Percentiles rank a stretch among this genome's conserved stretches.
phyloP scores from a whole-genome alignment of 202 grass and related monocot genomes.

The Dendrocalamus latiflorus region DNA sequence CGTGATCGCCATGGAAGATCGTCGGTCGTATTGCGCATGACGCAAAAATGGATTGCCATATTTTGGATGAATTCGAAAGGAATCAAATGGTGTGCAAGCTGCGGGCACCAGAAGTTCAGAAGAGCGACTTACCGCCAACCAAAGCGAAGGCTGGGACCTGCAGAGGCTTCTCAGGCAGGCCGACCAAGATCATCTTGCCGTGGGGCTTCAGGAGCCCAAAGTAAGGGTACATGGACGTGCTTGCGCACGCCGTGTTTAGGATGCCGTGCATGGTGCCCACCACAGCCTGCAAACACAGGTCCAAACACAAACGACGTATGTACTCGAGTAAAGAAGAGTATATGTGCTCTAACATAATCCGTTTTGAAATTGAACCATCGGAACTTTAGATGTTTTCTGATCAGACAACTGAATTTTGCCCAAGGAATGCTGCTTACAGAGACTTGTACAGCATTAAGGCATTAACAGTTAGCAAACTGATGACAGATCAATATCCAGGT shows the following conservation, averaged over 20 bases:
- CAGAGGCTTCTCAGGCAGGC: constrained; percentile 62
- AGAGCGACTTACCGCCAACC: constrained; percentile 29
- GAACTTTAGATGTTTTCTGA: not conserved
- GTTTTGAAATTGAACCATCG: not conserved
- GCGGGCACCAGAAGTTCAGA: not conserved
- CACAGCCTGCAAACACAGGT: constrained; percentile 31
- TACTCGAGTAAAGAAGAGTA: not conserved
- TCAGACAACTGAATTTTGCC: not conserved
- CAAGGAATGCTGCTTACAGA: not conserved
- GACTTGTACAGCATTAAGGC: not conserved
- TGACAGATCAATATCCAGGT: not conserved
- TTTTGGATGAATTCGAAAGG: not conserved
- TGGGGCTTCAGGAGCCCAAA: constrained; percentile 51
- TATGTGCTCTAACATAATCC: not conserved
- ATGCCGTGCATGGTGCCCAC: constrained; percentile 80
- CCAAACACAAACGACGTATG: not conserved
- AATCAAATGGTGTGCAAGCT: not conserved
- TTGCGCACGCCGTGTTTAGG: constrained; percentile 62
- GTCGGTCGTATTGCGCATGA: not conserved
- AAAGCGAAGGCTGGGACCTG: constrained; percentile 60
- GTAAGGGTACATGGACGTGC: constrained; percentile 35
- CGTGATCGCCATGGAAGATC: not conserved
- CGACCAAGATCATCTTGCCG: constrained; percentile 79
- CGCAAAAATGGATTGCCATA: not conserved
- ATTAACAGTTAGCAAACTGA: not conserved